Percentiles rank a stretch among this genome's conserved stretches.
Conservation (phyloP, 2,329 filamentous ascomycete species). For the Diplodia mutila region DNA sequence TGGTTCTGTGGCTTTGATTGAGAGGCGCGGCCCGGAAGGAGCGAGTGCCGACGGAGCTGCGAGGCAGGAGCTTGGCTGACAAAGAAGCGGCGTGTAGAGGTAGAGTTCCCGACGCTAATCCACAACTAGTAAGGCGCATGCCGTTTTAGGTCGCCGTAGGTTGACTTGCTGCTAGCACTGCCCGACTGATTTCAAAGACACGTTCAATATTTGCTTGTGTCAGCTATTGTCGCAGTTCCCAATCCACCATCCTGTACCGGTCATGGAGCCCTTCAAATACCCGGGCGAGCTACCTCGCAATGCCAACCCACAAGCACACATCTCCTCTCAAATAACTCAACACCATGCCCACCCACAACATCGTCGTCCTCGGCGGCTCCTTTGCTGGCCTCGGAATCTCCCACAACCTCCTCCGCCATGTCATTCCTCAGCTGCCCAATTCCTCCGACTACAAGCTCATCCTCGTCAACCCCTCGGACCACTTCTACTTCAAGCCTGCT, state of each 20-base stretch:
- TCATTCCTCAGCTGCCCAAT: slow-evolving; percentile 33
- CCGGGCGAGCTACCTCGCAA: background rate
- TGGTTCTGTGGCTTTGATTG: no score
- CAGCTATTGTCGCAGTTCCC: background rate
- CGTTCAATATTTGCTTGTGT: background rate
- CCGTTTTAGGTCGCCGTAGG: no score
- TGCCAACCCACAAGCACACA: background rate
- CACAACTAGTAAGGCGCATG: no score
- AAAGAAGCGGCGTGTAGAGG: slow-evolving; percentile 1
- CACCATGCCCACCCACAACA: slow-evolving; percentile 32
- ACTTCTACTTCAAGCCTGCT: slow-evolving; percentile 46
- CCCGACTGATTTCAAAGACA: background rate
- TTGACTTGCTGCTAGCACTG: background rate
- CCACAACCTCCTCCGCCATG: slow-evolving; percentile 41
- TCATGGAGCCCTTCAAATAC: background rate
- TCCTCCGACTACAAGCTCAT: slow-evolving; percentile 37
- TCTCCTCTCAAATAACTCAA: background rate
- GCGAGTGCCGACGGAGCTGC: background rate
- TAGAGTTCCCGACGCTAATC: no score
- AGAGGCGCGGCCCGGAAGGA: background rate
- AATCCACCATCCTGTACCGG: background rate
- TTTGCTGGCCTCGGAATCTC: slow-evolving; percentile 40
- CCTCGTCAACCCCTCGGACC: slow-evolving; percentile 40
- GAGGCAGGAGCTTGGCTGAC: background rate
- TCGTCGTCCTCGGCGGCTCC: slow-evolving; percentile 44